These are phyloP conservation scores for Trebouxia gelatinosa DNA, from an alignment of 163 green algal genomes.

Conservation along the genomic window DNA sequence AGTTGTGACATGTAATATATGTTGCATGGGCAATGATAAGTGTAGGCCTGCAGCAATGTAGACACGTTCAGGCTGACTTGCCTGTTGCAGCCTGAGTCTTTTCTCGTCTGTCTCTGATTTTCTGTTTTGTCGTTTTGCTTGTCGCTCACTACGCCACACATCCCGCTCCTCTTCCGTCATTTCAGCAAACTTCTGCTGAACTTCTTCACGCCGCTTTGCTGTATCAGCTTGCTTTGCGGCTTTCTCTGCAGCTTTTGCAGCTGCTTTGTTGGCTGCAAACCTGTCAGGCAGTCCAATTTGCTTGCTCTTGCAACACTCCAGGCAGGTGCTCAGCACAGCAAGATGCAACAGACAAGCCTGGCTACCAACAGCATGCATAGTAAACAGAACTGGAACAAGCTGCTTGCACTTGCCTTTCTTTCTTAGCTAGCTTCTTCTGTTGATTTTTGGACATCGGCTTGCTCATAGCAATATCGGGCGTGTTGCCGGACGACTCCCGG, in stretches of 20 bases:
- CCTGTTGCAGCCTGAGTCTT: not conserved
- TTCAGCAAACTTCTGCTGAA: constrained; percentile 31
- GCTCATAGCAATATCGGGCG: not conserved
- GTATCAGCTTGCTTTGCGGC: constrained; percentile 36
- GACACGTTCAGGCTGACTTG: not conserved
- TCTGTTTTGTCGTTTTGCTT: not conserved
- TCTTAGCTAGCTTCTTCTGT: constrained; percentile 46
- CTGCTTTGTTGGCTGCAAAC: constrained; percentile 31
- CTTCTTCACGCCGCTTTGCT: constrained; percentile 28
- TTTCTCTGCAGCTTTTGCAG: constrained; percentile 50
- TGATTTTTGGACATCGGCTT: constrained; percentile 46
- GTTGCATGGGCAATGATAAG: too few relatives aligned
- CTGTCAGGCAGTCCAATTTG: constrained; percentile 12
- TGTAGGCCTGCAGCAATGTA: not conserved
- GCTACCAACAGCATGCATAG: too few relatives aligned
- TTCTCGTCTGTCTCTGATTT: not conserved
- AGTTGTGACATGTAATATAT: too few relatives aligned
- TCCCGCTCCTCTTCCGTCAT: constrained; percentile 40
- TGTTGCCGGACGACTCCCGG: not conserved
- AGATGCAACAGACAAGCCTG: not conserved
- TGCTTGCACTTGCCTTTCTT: constrained; percentile 14
- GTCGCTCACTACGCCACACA: not conserved
- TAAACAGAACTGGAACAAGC: too few relatives aligned
- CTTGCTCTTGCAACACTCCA: not conserved
- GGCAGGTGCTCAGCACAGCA: not conserved